Base-by-base conservation (phyloP, 2,329 filamentous ascomycete species). In the Fusarium mundagurra region DNA sequence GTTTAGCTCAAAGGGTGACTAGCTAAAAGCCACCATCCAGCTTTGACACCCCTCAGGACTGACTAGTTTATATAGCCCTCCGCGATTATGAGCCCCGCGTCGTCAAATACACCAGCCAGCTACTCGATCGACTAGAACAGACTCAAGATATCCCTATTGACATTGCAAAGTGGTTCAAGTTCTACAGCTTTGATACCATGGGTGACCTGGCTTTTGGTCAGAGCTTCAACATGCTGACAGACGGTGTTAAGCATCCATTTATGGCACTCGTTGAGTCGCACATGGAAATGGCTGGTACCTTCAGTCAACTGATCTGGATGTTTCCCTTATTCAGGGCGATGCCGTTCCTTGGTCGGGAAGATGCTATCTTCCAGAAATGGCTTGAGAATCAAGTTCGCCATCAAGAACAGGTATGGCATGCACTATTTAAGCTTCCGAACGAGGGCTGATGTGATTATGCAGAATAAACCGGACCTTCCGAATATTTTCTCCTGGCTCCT, bases 361-460 rank as follows among this genome's bases (percentile, higher is more conserved):
- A 51, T 11, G 17, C 12, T 4, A 16, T 51, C 8, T 51, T 51
- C 17, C 31, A 51, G 8, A 34, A 34, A 11, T 51, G 31, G 48
- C 31, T 51, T 2, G 48, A 33, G 4, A n/a, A 2, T 2, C n/a
- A 24, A 7, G 48, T 34, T 24, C n/a, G n/a, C 0, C 17, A 51
- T 24, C 48, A 51, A 11, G 48, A 51, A 51, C n/a, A 20, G 31
- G 48, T 51, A 8, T 20, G 12, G 0, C 3, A 16, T 1, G 5
- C 8, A n/a, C 3, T 1, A 1, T 24, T 10, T 16, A 14, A 4
- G 2, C 8, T 8, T 20, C 8, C 1, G 1, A 3, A 0, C 8
- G 2, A 51, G 10, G 11, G 3, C 48, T 51, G 11, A 51, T 2
- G 5, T 5, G 3, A 5, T 3, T 8, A 8, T 8, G 1, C 3